A percentile compares a stretch with the other conserved stretches of the same genome.
phyloP scores from a whole-genome alignment of 257 asterid genomes.

The Capsicum chinense region DNA sequence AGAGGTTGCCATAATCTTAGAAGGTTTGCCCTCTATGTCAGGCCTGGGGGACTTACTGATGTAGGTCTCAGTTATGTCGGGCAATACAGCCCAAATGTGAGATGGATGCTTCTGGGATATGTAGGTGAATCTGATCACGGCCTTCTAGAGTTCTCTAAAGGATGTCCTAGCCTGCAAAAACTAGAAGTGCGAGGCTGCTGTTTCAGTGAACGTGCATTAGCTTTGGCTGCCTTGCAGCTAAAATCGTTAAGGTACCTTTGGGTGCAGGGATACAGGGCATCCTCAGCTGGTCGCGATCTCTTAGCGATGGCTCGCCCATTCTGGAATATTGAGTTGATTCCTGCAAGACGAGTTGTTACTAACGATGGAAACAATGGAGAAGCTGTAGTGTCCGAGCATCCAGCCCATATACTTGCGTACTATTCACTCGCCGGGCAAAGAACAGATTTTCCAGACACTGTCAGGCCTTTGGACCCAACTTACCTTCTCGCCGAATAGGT shows the following conservation, averaged over 20 bases:
- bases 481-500: conserved; percentile 8
- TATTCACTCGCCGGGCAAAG: conserved; percentile 90
- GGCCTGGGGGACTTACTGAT: conserved; percentile 78
- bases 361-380: conserved; percentile 34
- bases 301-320: conserved; percentile 63
- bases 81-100: conserved; percentile 62
- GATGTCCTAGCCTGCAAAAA: conserved; percentile 79
- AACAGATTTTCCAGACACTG: conserved; percentile 72
- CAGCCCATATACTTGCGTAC: conserved; percentile 85
- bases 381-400: conserved; percentile 50
- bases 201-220: conserved; percentile 79
- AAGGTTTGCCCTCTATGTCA: conserved; percentile 79
- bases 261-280: conserved; percentile 82
- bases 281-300: conserved; percentile 56
- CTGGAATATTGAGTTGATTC: conserved; percentile 89
- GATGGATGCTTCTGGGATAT: conserved; percentile 92
- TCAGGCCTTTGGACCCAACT: conserved; percentile 53
- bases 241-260: conserved; percentile 68
- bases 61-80: conserved; percentile 78
- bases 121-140: conserved; percentile 82
- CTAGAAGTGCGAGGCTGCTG: conserved; percentile 84
- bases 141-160: conserved; percentile 77
- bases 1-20: conserved; percentile 67
- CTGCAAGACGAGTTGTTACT: conserved; percentile 51
- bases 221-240: conserved; percentile 59